Percentiles rank a stretch among this genome's conserved stretches.
phyloP scores from a whole-genome alignment of 345 rosid species.

The Mercurialis annua region DNA sequence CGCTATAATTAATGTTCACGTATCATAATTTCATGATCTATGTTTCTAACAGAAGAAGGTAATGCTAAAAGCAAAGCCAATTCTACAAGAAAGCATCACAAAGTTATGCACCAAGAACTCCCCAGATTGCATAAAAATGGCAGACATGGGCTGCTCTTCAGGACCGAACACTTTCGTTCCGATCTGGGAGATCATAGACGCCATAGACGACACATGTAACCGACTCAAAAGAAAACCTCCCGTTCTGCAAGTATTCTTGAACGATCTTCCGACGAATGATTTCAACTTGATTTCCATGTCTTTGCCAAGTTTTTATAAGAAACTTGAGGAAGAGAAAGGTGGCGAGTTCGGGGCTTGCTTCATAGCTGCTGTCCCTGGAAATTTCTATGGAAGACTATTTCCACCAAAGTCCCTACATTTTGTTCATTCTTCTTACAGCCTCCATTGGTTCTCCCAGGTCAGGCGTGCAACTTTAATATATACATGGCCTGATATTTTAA shows the following conservation, averaged over 20 bases:
- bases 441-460: conserved; percentile 21
- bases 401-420: conserved; percentile 19
- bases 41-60: neutral
- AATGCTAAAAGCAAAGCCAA: neutral
- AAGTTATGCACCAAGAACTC: neutral
- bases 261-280: conserved; percentile 47
- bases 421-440: conserved; percentile 23
- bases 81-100: neutral
- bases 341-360: conserved; percentile 15
- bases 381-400: conserved; percentile 26
- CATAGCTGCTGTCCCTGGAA: conserved; percentile 20
- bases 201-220: conserved; percentile 10
- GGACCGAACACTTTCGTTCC: conserved; percentile 42
- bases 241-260: conserved; percentile 33
- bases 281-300: conserved; percentile 38
- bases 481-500: too few relatives aligned
- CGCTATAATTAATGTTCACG: neutral
- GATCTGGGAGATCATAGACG: conserved; percentile 12
- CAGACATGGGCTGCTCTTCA: conserved; percentile 49
- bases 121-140: conserved; percentile 4
- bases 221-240: conserved; percentile 18
- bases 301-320: conserved; percentile 19
- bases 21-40: too few relatives aligned
- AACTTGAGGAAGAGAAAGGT: conserved; percentile 1
- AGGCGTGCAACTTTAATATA: neutral